phyloP scores from a whole-genome alignment of 306 rosid species.

The Prosopis cineraria region DNA sequence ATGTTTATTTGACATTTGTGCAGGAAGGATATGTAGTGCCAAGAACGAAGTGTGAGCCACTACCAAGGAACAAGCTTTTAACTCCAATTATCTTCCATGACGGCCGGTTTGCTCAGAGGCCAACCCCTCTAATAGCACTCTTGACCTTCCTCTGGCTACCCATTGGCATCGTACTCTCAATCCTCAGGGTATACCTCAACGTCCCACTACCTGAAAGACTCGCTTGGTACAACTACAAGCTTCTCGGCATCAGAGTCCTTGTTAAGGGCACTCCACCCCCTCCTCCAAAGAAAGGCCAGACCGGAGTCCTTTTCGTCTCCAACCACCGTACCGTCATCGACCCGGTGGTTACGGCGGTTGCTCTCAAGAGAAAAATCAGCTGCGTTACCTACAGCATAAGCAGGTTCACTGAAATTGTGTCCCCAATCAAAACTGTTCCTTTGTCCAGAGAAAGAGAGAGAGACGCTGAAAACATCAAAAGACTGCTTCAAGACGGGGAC shows the following conservation, averaged over 20 bases:
- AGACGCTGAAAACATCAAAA: slow-evolving; percentile 74
- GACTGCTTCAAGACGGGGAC: slow-evolving; percentile 82
- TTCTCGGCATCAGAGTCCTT: slow-evolving; percentile 61
- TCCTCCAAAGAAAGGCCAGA: slow-evolving; percentile 67
- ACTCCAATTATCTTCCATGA: slow-evolving; percentile 86
- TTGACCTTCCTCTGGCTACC: slow-evolving; percentile 87
- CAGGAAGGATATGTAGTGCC: slow-evolving; percentile 89
- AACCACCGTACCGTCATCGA: slow-evolving; percentile 97
- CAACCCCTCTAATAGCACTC: slow-evolving; percentile 72
- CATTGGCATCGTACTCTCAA: slow-evolving; percentile 69
- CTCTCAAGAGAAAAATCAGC: slow-evolving; percentile 76
- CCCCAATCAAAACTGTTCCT: slow-evolving; percentile 87
- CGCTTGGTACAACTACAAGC: slow-evolving; percentile 69
- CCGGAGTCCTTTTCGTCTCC: slow-evolving; percentile 80
- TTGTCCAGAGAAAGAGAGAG: slow-evolving; percentile 80
- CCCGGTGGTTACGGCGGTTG: slow-evolving; percentile 76
- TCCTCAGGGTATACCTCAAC: slow-evolving; percentile 73
- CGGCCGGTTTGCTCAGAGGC: slow-evolving; percentile 81
- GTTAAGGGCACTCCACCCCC: slow-evolving; percentile 89
- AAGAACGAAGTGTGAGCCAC: slow-evolving; percentile 56
- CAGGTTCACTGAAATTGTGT: slow-evolving; percentile 75
- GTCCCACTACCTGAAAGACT: slow-evolving; percentile 72
- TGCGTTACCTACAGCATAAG: slow-evolving; percentile 93
- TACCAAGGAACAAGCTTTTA: slow-evolving; percentile 74
- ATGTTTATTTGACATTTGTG: not conserved